Conservation (phyloP, 2,329 filamentous ascomycete genomes). For the Claviceps sp. region DNA sequence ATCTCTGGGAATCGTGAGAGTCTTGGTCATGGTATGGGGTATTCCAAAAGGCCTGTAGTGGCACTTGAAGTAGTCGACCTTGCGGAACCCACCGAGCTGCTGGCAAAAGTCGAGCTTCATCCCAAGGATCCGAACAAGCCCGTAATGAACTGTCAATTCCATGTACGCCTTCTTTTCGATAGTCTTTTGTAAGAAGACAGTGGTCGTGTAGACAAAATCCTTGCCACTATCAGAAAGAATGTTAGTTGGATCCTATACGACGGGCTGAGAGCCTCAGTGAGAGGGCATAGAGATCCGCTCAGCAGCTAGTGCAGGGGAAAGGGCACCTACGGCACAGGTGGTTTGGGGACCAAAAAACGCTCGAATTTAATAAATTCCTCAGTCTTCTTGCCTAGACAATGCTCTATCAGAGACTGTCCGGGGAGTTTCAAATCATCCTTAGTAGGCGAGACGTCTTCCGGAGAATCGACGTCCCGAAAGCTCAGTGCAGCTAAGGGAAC, state of each 20-base stretch:
- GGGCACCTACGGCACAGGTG: slow-evolving; percentile 57
- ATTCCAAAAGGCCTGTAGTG: slow-evolving; percentile 71
- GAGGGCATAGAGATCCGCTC: neutral
- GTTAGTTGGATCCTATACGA: slow-evolving; percentile 15
- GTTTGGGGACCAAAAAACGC: slow-evolving; percentile 70
- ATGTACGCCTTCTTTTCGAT: slow-evolving; percentile 72
- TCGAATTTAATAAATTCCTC: slow-evolving; percentile 64
- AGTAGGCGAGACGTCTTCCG: slow-evolving; percentile 26
- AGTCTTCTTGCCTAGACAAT: slow-evolving; percentile 54
- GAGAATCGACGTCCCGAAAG: slow-evolving; percentile 21
- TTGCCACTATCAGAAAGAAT: slow-evolving; percentile 45
- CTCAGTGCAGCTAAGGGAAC: slow-evolving; percentile 32
- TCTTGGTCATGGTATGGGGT: slow-evolving; percentile 50
- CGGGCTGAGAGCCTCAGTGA: too few relatives aligned
- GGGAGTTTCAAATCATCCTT: slow-evolving; percentile 53
- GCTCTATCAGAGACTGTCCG: slow-evolving; percentile 73
- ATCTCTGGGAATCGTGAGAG: slow-evolving; percentile 69
- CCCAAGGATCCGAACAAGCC: slow-evolving; percentile 77
- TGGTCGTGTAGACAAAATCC: slow-evolving; percentile 52
- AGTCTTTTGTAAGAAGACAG: slow-evolving; percentile 26
- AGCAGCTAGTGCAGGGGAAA: neutral
- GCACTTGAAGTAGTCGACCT: slow-evolving; percentile 72
- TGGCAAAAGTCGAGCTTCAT: slow-evolving; percentile 78
- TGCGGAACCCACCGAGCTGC: slow-evolving; percentile 51
- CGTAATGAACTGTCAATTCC: slow-evolving; percentile 79